phyloP scores from a whole-genome alignment of 139 green algal genomes.

The Volvox reticuliferus region DNA sequence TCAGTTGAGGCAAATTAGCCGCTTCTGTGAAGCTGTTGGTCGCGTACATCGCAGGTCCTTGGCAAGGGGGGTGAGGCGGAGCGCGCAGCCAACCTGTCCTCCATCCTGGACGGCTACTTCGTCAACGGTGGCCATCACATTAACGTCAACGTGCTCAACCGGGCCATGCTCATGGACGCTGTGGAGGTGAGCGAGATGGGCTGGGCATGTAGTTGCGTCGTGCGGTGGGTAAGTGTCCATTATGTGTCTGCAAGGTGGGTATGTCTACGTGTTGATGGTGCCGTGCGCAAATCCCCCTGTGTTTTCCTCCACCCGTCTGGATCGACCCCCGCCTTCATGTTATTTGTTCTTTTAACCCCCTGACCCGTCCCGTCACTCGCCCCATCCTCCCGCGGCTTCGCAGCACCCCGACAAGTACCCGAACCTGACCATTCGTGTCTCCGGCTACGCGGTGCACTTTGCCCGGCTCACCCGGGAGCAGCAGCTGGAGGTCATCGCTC shows the following conservation, averaged over 20 bases:
- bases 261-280: too few species aligned
- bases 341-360: too few species aligned
- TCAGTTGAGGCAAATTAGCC: too few species aligned
- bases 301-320: too few species aligned
- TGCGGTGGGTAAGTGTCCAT: too few species aligned
- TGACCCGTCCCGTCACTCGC: not conserved
- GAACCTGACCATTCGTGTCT: conserved; percentile 84
- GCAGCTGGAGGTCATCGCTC: conserved; percentile 75
- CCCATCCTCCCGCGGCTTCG: not conserved
- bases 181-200: conserved; percentile 56
- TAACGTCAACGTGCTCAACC: conserved; percentile 82
- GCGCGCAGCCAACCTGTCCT: conserved; percentile 69
- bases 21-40: too few species aligned
- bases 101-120: conserved; percentile 84
- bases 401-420: conserved; percentile 70
- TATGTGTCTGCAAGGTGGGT: too few species aligned
- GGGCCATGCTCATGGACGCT: conserved; percentile 79
- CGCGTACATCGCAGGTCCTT: conserved; percentile 49
- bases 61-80: conserved; percentile 55
- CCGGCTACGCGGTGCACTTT: conserved; percentile 86
- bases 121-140: conserved; percentile 77
- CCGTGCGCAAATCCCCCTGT: too few species aligned
- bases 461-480: conserved; percentile 78
- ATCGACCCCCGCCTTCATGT: too few species aligned
- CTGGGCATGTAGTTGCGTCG: too few species aligned